Evolutionary conservation across 2,329 filamentous ascomycete species (phyloP).

Genomic region (Sporothrix sp.): DNA sequence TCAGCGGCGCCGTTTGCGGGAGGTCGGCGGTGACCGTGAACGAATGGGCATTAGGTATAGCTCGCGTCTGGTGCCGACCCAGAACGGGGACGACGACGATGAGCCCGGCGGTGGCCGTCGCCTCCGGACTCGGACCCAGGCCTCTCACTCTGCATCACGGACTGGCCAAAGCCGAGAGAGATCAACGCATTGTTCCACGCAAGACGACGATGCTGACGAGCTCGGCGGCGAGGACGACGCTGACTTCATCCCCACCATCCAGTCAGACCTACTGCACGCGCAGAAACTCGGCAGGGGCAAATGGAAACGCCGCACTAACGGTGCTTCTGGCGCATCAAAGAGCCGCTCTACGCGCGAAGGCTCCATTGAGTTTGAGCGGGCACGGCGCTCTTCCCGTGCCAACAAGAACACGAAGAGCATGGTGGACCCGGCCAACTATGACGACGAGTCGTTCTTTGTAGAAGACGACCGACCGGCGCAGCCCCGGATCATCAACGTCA

Average conservation of each 20-base stretch:
- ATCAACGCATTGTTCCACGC: neutral
- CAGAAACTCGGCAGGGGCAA: conserved; percentile 12
- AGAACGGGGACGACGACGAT: neutral
- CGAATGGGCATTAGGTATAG: conserved; percentile 8
- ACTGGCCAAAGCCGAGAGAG: neutral
- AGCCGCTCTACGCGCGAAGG: conserved; percentile 14
- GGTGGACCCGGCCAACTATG: conserved; percentile 43
- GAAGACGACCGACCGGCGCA: conserved; percentile 37
- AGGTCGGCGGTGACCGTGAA: neutral
- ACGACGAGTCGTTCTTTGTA: conserved; percentile 48
- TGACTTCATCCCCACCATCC: conserved; percentile 22
- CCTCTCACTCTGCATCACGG: neutral
- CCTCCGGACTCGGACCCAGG: conserved; percentile 10
- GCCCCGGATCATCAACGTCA: conserved; percentile 53
- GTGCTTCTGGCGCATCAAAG: neutral
- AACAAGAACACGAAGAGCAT: conserved; percentile 36
- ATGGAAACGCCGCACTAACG: conserved; percentile 10
- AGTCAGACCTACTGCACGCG: conserved; percentile 20
- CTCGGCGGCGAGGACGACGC: conserved; percentile 22
- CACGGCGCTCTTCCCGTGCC: conserved; percentile 38
- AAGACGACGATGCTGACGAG: conserved; percentile 22
- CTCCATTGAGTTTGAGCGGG: conserved; percentile 42
- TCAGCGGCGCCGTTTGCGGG: conserved; percentile 3
- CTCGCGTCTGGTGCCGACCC: conserved; percentile 10
- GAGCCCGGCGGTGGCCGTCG: neutral